Conservation (phyloP, 2,329 filamentous ascomycete genomes). For the Diaporthe vexans region DNA sequence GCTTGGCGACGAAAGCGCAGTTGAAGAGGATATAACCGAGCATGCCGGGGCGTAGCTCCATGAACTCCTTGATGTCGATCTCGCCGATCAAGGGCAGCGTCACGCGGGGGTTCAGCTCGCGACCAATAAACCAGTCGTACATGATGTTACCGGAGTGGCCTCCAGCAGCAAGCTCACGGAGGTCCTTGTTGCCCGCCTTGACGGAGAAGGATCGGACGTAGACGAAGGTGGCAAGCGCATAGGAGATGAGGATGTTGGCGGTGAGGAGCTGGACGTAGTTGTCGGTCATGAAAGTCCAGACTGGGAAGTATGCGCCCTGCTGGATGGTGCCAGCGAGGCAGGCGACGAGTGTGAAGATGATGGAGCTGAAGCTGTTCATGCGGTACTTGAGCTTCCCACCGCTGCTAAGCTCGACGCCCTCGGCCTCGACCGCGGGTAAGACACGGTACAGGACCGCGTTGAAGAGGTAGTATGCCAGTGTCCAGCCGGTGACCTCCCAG, state of each 20-base stretch:
- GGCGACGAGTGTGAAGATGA: slow-evolving; percentile 78
- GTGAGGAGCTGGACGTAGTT: slow-evolving; percentile 91
- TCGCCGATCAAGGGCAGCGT: slow-evolving; percentile 84
- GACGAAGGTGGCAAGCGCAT: slow-evolving; percentile 79
- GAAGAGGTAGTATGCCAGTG: slow-evolving; percentile 82
- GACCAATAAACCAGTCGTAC: slow-evolving; percentile 97
- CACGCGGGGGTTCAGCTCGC: slow-evolving; percentile 92
- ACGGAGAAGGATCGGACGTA: slow-evolving; percentile 88
- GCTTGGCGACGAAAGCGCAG: slow-evolving; percentile 85
- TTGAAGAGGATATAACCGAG: slow-evolving; percentile 91
- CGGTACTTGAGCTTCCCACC: slow-evolving; percentile 86
- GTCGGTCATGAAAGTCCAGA: slow-evolving; percentile 94
- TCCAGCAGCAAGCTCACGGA: slow-evolving; percentile 84
- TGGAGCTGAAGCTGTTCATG: slow-evolving; percentile 83
- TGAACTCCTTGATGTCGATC: slow-evolving; percentile 90
- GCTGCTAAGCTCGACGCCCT: slow-evolving; percentile 78
- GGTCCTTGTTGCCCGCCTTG: slow-evolving; percentile 78
- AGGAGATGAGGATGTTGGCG: slow-evolving; percentile 83
- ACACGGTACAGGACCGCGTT: slow-evolving; percentile 81
- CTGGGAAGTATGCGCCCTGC: slow-evolving; percentile 84
- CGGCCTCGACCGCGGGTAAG: slow-evolving; percentile 79
- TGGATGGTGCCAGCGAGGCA: slow-evolving; percentile 80
- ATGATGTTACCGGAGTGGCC: slow-evolving; percentile 87
- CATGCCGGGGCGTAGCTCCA: slow-evolving; percentile 92
- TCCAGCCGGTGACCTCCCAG: slow-evolving; percentile 76